Evolutionary conservation across 139 green algal species (phyloP), one percentile per base, ranked within the genome.

Genomic region (Medakamo hakoo): DNA sequence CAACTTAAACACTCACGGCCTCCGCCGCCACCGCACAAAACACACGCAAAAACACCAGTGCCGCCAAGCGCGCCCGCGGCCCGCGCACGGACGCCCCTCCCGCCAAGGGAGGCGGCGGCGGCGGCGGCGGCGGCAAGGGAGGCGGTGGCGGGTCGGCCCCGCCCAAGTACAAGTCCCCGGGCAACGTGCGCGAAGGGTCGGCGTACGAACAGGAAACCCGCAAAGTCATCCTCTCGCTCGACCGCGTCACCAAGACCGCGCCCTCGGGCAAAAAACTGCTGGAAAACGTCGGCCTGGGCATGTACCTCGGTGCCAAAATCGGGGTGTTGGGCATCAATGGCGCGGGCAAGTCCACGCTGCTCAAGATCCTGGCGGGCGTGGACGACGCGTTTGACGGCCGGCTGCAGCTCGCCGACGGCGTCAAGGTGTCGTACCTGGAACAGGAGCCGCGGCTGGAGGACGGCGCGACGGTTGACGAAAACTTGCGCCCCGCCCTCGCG

Each of bases 151-250:
- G 24, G 27, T 30, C 58, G 21, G 55, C 30, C 19, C 20, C 62
- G 2, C n/a, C 25, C 5, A 57, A 60, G 27, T 66, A 58, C 57
- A 63, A 64, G 57, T 63, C 26, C 3, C 27, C 49, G 4, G 64
- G 58, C 20, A 21, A 32, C 25, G 61, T 62, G 24, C 68, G 66
- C 20, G 62, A 69, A 29, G 64, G 68, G 21, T 30, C 56, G 26
- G 80, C 83, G 5, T 94, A 91, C 64, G 78, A 76, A 66, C 72
- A 90, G 61, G 86, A 94, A 70, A 94, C 86, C 0, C 71, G 86
- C 21, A 88, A 87, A 62, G 86, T 86, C 60, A 90, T 94, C 60
- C 66, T 94, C 22, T 78, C 69, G 3, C 55, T 94, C 49, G 71
- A 82, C 60, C 59, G 59, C 40, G 57, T 71, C 29, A 59, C 63